These are phyloP conservation scores for Penstemon eatonii DNA, from an alignment of 257 asterid species.

Conservation along the genomic window DNA sequence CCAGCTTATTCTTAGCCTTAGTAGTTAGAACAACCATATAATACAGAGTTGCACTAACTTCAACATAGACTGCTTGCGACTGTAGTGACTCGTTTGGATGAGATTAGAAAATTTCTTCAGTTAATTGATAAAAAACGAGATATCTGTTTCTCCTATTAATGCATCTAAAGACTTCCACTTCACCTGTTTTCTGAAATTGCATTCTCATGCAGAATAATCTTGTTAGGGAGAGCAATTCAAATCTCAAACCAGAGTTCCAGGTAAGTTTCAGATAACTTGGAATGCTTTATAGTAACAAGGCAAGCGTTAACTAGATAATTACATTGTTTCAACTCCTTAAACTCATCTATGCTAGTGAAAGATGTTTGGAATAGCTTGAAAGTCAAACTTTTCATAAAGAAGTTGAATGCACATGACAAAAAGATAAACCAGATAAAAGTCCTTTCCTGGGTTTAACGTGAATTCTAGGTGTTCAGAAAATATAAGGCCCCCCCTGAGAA, in stretches of 20 bases:
- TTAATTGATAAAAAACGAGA: constrained; percentile 6
- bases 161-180: constrained; percentile 4
- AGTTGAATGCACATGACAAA: background rate
- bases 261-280: constrained; percentile 5
- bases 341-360: constrained; percentile 13
- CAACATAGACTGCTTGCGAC: background rate
- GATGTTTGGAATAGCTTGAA: background rate
- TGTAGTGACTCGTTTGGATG: too few species aligned
- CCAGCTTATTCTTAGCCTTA: background rate
- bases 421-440: constrained; percentile 1
- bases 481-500: background rate
- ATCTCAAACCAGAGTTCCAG: background rate
- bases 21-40: too few species aligned
- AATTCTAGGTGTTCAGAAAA: background rate
- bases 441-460: constrained; percentile 1
- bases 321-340: background rate
- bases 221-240: background rate
- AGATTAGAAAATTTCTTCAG: background rate
- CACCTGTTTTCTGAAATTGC: background rate
- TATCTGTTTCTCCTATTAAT: constrained; percentile 1
- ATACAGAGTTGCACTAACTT: constrained; percentile 6
- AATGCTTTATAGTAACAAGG: background rate
- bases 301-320: background rate
- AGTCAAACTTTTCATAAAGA: constrained; percentile 1
- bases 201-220: constrained; percentile 1